These are phyloP conservation scores for Zizania latifolia DNA, from an alignment of 176 grass and related monocot species.

Conservation along the genomic window DNA sequence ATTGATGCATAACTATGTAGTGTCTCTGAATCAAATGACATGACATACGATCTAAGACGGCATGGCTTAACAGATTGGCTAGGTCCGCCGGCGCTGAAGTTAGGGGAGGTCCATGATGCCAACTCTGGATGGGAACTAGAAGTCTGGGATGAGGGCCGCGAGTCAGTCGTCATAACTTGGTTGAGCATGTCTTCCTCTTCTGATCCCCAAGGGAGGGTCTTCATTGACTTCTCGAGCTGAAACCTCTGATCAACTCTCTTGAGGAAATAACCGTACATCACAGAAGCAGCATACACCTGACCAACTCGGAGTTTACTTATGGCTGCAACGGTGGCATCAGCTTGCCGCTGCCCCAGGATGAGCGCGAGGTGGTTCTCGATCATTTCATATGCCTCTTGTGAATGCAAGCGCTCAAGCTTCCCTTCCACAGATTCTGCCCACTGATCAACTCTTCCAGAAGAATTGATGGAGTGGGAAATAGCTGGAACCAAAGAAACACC, in stretches of 20 bases:
- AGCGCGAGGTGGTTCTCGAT: conserved; percentile 92
- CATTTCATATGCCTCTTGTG: conserved; percentile 82
- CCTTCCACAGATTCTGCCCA: conserved; percentile 50
- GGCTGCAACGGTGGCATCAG: conserved; percentile 53
- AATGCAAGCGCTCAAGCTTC: conserved; percentile 72
- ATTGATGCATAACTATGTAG: conserved; percentile 72
- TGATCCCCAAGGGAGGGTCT: conserved; percentile 74
- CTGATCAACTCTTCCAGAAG: conserved; percentile 56
- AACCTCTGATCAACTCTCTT: conserved; percentile 93
- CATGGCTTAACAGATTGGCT: conserved; percentile 60
- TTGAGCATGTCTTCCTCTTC: conserved; percentile 45
- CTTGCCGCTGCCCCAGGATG: conserved; percentile 77
- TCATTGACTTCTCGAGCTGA: conserved; percentile 91
- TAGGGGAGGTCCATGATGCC: conserved; percentile 43
- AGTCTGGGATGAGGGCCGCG: conserved; percentile 28
- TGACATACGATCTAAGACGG: conserved; percentile 83
- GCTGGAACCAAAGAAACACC: conserved; percentile 75
- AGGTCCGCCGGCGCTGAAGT: conserved; percentile 30
- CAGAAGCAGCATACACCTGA: conserved; percentile 92
- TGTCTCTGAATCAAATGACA: conserved; percentile 87
- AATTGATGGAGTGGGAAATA: conserved; percentile 43
- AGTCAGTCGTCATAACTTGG: conserved; percentile 55
- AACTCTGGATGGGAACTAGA: conserved; percentile 49
- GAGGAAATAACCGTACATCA: conserved; percentile 98
- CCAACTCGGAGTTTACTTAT: conserved; percentile 96